Evolutionary conservation across 2,329 filamentous ascomycete species (phyloP).

Genomic region (Nigrospora sphaerica): DNA sequence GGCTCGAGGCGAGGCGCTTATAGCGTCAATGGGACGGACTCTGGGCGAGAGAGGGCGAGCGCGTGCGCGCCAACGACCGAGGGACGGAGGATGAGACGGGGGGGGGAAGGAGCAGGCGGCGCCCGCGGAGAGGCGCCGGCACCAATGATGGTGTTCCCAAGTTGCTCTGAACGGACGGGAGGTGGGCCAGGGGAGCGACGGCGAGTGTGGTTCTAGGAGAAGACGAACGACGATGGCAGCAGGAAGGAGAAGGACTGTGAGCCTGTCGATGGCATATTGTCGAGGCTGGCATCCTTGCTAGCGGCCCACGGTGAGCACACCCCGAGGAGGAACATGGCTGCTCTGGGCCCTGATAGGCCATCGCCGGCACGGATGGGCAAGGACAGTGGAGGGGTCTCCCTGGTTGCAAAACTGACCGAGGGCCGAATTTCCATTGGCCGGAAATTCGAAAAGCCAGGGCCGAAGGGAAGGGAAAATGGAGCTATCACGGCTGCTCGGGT

Average conservation of each 20-base stretch:
- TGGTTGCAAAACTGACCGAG: background rate
- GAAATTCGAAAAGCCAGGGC: background rate
- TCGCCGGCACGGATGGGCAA: background rate
- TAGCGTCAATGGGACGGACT: slow-evolving; percentile 2
- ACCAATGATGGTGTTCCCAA: background rate
- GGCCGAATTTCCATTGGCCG: slow-evolving; percentile 1
- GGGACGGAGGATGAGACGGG: no score
- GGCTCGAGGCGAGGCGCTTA: slow-evolving; percentile 4
- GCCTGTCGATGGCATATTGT: slow-evolving; percentile 6
- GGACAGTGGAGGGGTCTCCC: background rate
- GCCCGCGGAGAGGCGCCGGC: slow-evolving; percentile 3
- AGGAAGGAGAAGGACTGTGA: slow-evolving; percentile 2
- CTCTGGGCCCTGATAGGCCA: slow-evolving; percentile 3
- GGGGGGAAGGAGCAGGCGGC: background rate
- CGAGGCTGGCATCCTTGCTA: slow-evolving; percentile 2
- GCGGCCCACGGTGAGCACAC: slow-evolving; percentile 3
- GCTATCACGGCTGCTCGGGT: slow-evolving; percentile 1
- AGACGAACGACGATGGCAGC: background rate
- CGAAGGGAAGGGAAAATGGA: background rate
- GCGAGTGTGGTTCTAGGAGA: slow-evolving; percentile 3
- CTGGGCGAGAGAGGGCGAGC: slow-evolving; percentile 1
- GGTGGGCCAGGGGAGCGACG: background rate
- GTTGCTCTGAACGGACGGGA: background rate
- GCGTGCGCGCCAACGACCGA: no score
- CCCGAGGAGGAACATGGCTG: slow-evolving; percentile 1